Evolutionary conservation across 176 grass and related monocot species (phyloP), one percentile per base, ranked within the genome.

Genomic region (Phragmites australis): DNA sequence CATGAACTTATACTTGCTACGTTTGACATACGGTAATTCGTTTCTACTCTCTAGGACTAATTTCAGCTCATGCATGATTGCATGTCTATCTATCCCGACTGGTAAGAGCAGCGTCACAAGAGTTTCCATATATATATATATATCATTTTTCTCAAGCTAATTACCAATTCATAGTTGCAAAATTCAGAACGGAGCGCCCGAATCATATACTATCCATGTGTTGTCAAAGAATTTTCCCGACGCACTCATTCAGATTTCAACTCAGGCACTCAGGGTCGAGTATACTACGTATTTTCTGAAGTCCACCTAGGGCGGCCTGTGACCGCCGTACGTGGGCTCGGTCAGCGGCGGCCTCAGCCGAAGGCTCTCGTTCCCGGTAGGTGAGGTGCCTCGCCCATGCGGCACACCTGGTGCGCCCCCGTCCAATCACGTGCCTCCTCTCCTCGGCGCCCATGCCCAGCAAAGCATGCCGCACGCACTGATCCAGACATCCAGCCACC

Each of bases 361-460:
- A 84, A 84, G 69, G 59, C 87, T 80, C 81, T 89, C 87, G 76
- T 80, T n/a, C n/a, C n/a, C n/a, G 87, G 81, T 81, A 80, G 69
- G 69, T 76, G 54, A 81, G 55, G 76, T 85, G 76, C 64, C 69
- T 22, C 9, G 22, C 10, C 40, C 41, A 11, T 8, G 67, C 49
- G 32, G 44, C 87, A 42, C 81, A 81, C 87, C 87, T 89, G 87
- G 81, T 64, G 46, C 39, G 1, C 7, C 45, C 27, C 3, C 45
- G 51, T 37, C 87, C 82, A 85, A 85, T 85, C 41, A 81, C 76
- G 82, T 76, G 70, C 82, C 54, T 46, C 44, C 12, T 6, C 68
- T 29, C 25, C 15, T 25, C 44, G 23, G 74, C 74, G 10, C n/a
- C 21, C 19, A 5, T 4, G 31, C 52, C 6, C 46, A 42, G 18